Base-by-base conservation (phyloP, 2,329 filamentous ascomycete genomes). In the Hypoxylon sp. region DNA sequence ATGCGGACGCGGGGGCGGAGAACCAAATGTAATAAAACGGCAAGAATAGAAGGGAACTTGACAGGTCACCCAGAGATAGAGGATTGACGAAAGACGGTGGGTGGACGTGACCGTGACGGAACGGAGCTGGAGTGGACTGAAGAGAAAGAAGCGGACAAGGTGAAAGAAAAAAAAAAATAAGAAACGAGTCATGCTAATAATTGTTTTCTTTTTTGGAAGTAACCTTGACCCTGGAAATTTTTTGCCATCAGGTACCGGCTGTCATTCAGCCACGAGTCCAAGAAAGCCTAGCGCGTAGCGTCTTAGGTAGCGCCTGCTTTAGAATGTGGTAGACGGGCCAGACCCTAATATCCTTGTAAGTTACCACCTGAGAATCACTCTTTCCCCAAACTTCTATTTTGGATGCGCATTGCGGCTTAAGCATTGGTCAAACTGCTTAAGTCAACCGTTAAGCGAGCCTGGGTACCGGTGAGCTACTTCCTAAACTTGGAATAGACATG, bases 91-190 rank as follows among this genome's bases (percentile, higher is more conserved):
- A 61, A 70, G 73, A 73, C 65, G 69, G 72, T 73, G 74, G 73
- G 74, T 67, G 67, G 71, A 75, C 75, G 73, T 75, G 74, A 74
- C 74, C 65, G 72, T 70, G 73, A 75, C 74, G 74, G 70, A 75
- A 73, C 75, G 74, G 74, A 72, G 68, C 68, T 65, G 41, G 61
- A 72, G 72, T 75, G 74, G 75, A 74, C 73, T 76, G 70, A 60
- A 73, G 69, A 72, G 69, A 68, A 68, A 66, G 67, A 70, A 73
- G 63, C 53, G 55, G 60, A 68, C 46, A 58, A 53, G 46, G 57
- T 61, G 58, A 68, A 61, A 67, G 60, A 49, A 23, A 51, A 56
- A 51, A 56, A 56, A 61, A 65, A 56, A 63, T 30, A 5, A 56
- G 48, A 52, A 59, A 51, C 58, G 61, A 69, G 60, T 67, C 60